A percentile compares a stretch with the other conserved stretches of the same genome.
These are phyloP conservation scores for Penicillium glabrum DNA, from an alignment of 2,329 filamentous ascomycete species.

Conservation along the genomic window DNA sequence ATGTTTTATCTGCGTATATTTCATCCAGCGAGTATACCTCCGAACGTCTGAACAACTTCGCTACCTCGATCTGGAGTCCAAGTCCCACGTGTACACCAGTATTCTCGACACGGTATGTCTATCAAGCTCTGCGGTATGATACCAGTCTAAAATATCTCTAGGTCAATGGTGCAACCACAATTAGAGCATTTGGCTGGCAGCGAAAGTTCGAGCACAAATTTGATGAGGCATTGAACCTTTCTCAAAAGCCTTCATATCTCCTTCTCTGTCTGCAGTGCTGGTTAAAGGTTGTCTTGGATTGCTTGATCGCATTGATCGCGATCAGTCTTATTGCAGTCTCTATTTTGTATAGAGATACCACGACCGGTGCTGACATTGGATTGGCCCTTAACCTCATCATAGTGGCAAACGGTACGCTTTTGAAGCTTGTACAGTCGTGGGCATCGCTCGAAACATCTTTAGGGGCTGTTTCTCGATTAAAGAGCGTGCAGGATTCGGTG, in stretches of 20 bases:
- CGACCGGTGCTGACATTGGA: neutral
- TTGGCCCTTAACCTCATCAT: neutral
- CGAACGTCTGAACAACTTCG: neutral
- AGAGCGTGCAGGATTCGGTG: neutral
- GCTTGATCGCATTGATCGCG: neutral
- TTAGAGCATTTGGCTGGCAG: neutral
- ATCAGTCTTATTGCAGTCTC: neutral
- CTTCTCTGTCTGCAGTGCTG: slow-evolving; percentile 2
- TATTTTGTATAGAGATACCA: neutral
- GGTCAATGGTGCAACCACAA: neutral
- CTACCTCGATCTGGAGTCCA: neutral
- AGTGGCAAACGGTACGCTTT: neutral
- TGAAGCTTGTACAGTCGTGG: neutral
- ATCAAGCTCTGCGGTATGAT: neutral
- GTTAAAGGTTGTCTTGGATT: neutral
- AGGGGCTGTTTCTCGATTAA: neutral
- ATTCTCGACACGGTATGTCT: neutral
- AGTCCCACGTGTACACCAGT: neutral
- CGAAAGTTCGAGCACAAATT: neutral
- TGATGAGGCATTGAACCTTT: neutral
- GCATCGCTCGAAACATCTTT: neutral
- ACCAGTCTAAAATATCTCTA: neutral
- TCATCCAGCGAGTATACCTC: neutral
- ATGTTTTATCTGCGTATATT: neutral
- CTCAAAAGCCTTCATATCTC: slow-evolving; percentile 4